Conservation (phyloP, 164 flowering plant genomes). For the Aristolochia fimbriata region DNA sequence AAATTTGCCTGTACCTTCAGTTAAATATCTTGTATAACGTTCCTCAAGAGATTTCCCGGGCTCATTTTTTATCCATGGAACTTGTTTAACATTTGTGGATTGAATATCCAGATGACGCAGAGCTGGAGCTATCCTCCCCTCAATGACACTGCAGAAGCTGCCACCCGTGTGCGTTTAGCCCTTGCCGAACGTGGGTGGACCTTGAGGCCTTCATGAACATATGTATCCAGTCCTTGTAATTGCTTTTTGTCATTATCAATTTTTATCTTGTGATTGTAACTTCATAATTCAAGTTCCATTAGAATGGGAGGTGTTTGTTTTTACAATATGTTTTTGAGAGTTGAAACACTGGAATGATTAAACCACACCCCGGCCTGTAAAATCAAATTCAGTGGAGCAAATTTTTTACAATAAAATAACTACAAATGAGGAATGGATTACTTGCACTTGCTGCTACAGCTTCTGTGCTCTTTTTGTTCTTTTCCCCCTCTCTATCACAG, state of each 20-base stretch:
- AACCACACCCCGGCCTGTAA: not conserved
- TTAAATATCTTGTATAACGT: too few species aligned
- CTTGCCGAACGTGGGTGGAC: constrained; percentile 76
- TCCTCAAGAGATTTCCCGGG: too few species aligned
- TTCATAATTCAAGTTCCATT: not conserved
- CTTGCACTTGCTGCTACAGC: not conserved
- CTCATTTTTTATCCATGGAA: too few species aligned
- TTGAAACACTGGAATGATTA: not conserved
- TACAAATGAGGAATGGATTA: not conserved
- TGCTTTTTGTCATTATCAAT: not conserved
- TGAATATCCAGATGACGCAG: constrained; percentile 46
- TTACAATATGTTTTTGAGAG: not conserved
- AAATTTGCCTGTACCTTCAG: too few species aligned
- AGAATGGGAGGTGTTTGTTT: not conserved
- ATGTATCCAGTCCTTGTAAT: not conserved
- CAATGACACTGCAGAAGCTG: constrained; percentile 76
- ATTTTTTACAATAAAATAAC: not conserved
- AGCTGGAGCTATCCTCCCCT: constrained; percentile 91
- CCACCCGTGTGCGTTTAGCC: constrained; percentile 47
- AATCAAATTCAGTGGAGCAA: not conserved
- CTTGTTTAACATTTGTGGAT: too few species aligned
- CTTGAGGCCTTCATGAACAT: constrained; percentile 20
- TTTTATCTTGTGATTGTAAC: not conserved
- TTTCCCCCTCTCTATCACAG: too few species aligned
- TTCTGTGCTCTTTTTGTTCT: too few species aligned